These are phyloP conservation scores for Clonostachys byssicola DNA, from an alignment of 2,329 filamentous ascomycete species.

Conservation along the genomic window DNA sequence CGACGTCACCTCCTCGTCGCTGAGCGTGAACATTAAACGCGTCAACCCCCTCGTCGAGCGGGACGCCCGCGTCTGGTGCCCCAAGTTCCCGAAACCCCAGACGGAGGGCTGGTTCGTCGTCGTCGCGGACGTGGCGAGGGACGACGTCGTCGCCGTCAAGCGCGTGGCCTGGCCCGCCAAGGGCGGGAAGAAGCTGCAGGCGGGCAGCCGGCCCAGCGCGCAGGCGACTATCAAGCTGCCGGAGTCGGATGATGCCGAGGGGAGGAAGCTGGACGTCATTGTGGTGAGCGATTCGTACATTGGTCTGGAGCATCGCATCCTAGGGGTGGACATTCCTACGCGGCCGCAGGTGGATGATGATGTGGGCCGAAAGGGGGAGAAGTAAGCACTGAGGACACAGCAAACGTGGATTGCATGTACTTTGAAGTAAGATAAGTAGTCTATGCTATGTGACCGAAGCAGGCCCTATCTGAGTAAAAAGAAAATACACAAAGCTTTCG, in stretches of 20 bases:
- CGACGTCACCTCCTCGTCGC: constrained; percentile 54
- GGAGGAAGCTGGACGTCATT: constrained; percentile 64
- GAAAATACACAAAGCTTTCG: no score
- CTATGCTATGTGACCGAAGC: no score
- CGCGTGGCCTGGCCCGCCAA: constrained; percentile 65
- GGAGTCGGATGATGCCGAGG: constrained; percentile 32
- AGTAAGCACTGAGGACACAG: no score
- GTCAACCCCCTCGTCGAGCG: constrained; percentile 61
- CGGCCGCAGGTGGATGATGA: constrained; percentile 43
- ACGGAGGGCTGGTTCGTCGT: constrained; percentile 91
- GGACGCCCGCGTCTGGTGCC: constrained; percentile 77
- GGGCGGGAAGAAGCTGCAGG: constrained; percentile 21
- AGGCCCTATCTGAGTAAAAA: no score
- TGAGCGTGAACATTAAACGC: constrained; percentile 62
- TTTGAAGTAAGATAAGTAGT: no score
- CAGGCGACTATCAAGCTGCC: constrained; percentile 60
- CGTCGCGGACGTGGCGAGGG: constrained; percentile 60
- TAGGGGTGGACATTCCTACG: constrained; percentile 47
- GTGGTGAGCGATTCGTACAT: constrained; percentile 87
- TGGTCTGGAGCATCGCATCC: constrained; percentile 57
- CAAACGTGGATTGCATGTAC: no score
- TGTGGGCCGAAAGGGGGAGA: constrained; percentile 14
- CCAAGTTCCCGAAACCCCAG: constrained; percentile 89
- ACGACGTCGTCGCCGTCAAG: constrained; percentile 84
- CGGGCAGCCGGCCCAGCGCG: constrained; percentile 43